These are phyloP conservation scores for Chionographis japonica DNA, from an alignment of 106 monocot species.

Conservation along the genomic window DNA sequence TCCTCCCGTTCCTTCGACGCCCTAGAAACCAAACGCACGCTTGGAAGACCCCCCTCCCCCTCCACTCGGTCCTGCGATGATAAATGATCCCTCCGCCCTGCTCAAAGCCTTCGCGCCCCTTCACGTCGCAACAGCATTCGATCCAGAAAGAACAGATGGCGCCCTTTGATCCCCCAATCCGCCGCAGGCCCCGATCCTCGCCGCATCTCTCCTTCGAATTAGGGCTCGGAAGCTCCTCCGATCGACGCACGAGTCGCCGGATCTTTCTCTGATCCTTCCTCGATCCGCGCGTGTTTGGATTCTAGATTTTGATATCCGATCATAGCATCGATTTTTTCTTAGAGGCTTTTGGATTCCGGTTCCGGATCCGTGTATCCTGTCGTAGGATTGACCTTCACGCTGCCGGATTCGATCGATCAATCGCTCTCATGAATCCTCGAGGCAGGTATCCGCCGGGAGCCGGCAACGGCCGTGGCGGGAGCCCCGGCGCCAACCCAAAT, in stretches of 20 bases:
- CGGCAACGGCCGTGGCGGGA: constrained; percentile 37
- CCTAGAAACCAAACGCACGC: background rate
- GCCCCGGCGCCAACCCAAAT: constrained; percentile 19
- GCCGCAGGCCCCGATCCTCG: background rate
- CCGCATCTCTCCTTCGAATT: background rate
- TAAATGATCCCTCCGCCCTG: too few species aligned
- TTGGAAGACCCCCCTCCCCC: background rate
- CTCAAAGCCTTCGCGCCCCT: too few species aligned
- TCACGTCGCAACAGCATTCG: too few species aligned
- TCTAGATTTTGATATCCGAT: constrained; percentile 1
- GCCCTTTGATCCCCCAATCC: background rate
- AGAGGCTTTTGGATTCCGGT: background rate
- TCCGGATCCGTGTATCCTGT: too few species aligned
- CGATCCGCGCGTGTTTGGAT: background rate
- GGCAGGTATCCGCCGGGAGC: constrained; percentile 52
- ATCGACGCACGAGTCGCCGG: background rate
- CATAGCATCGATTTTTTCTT: background rate
- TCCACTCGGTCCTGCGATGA: background rate
- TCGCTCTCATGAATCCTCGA: constrained; percentile 33
- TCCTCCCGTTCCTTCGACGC: background rate
- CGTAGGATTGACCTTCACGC: too few species aligned
- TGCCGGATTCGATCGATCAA: background rate
- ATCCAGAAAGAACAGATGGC: too few species aligned
- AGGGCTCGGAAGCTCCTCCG: background rate
- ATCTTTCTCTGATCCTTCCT: background rate